Evolutionary conservation across 257 asterid species (phyloP).

Genomic region (Handroanthus guayacan): DNA sequence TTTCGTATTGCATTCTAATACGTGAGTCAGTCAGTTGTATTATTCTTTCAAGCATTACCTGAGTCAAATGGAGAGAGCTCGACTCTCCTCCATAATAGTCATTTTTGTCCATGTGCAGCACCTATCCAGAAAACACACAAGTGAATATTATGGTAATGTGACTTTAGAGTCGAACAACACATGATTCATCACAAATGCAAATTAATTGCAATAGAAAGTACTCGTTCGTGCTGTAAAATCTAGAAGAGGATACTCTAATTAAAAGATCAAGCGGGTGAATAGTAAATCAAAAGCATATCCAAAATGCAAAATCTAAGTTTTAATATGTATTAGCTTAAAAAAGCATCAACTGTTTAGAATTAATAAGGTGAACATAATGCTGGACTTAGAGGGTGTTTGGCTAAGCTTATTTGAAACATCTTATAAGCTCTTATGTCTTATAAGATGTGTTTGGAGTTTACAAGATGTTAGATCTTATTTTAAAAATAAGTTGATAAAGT

Average conservation of each 20-base stretch:
- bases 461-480: too few species aligned
- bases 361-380: too few species aligned
- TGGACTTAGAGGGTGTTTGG: too few species aligned
- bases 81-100: constrained; percentile 98
- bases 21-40: background rate
- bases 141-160: background rate
- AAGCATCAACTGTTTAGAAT: background rate
- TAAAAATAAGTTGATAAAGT: too few species aligned
- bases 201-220: background rate
- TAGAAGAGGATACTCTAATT: background rate
- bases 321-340: background rate
- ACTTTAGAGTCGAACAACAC: background rate
- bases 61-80: constrained; percentile 77
- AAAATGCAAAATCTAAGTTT: background rate
- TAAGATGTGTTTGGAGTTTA: too few species aligned
- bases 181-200: background rate
- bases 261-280: background rate
- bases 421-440: too few species aligned
- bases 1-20: background rate
- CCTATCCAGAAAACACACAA: constrained; percentile 51
- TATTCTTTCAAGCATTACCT: constrained; percentile 54
- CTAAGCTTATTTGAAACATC: too few species aligned
- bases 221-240: background rate
- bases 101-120: constrained; percentile 95
- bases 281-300: background rate